Base-by-base conservation (phyloP, 805 yeast species). In the Ogataea paraovalis region DNA sequence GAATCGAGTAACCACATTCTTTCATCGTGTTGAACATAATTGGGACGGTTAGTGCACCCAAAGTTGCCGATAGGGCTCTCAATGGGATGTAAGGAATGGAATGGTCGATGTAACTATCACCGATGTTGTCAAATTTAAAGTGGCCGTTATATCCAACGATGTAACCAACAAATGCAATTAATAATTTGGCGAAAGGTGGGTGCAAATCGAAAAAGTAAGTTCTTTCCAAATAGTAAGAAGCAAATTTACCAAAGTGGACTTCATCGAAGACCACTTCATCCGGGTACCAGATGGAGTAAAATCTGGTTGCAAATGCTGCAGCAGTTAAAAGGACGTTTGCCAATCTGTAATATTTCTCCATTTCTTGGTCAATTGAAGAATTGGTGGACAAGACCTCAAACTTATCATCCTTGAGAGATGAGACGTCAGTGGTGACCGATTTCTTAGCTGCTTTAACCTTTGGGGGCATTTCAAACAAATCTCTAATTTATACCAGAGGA, bases 161-260 rank as follows among this genome's bases (percentile, higher is more conserved):
- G 75, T 84, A 89, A 39, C 99, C 99, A 36, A 85, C 88, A 49
- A 83, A 76, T 0, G 98, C 98, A 68, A 92, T 88, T 56, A 91
- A 74, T 65, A 94, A 74, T 66, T 94, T 94, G 46, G 96, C 99
- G 67, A 94, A 88, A 20, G 99, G 99, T 9, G 99, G 99, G 69
- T 94, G 99, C 44, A 94, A 81, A 69, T 94, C 99, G 61, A 94
- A 94, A 67, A 89, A 94, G 67, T 87, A 94, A 0, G 96, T 85
- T 52, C 96, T 77, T 67, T 92, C 87, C 50, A 92, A 70, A 67
- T 92, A 92, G 68, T 86, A 85, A 1, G 89, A 79, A 7, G 92
- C 92, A 65, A 86, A 86, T 59, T 86, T 86, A 33, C 96, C 96
- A 59, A 87, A 87, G 65, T 87, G 95, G 19, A 85, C 94, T 62